Evolutionary conservation across 176 grass and related monocot genomes (phyloP).

Genomic region (Melocanna baccifera): DNA sequence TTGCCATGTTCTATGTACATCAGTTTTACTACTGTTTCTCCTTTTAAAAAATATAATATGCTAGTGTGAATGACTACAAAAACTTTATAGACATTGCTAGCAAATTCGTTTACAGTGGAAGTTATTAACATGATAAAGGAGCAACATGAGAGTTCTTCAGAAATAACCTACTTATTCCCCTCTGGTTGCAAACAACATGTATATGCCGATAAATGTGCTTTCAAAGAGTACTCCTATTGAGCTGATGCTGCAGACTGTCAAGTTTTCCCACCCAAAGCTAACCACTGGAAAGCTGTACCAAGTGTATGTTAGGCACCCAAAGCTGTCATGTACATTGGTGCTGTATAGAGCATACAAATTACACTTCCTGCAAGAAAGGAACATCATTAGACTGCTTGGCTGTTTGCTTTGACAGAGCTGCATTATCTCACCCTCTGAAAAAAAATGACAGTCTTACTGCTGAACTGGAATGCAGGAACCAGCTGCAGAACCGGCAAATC

Average conservation of each 20-base stretch:
- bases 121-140: not conserved
- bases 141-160: not conserved
- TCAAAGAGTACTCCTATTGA: constrained; percentile 47
- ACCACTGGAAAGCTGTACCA: constrained; percentile 75
- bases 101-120: not conserved
- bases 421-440: too few relatives aligned
- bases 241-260: constrained; percentile 45
- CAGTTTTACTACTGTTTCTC: too few relatives aligned
- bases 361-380: too few relatives aligned
- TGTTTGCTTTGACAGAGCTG: not conserved
- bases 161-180: constrained; percentile 47
- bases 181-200: constrained; percentile 62
- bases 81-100: not conserved
- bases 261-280: constrained; percentile 68
- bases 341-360: too few relatives aligned
- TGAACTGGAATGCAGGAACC: constrained; percentile 58
- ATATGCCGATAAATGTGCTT: constrained; percentile 57
- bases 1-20: too few relatives aligned
- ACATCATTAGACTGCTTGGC: not conserved
- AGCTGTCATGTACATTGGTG: too few relatives aligned
- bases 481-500: constrained; percentile 81
- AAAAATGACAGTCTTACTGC: not conserved
- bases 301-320: constrained; percentile 48
- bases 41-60: too few relatives aligned
- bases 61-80: not conserved